These are phyloP conservation scores for Umbelopsis ramanniana DNA, from an alignment of 192 early-diverging fungal species.

Conservation along the genomic window DNA sequence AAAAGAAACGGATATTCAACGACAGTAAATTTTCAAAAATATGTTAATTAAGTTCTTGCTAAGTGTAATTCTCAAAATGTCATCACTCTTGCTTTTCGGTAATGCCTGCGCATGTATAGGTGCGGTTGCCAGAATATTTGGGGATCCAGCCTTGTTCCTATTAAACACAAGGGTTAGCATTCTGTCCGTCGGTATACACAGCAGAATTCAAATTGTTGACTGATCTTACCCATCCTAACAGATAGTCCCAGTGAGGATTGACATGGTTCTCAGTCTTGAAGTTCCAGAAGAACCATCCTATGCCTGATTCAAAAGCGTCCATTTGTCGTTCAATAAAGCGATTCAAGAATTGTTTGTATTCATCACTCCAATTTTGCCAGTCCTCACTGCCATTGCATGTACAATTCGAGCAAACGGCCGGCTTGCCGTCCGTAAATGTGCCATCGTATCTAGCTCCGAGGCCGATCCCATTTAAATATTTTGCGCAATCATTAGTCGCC, in stretches of 20 bases:
- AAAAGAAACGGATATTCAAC: not conserved
- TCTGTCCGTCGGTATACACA: not conserved
- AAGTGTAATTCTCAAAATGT: not conserved
- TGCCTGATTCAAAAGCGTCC: constrained; percentile 61
- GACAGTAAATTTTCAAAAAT: not conserved
- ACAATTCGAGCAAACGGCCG: constrained; percentile 52
- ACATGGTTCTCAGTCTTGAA: constrained; percentile 65
- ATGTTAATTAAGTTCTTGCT: not conserved
- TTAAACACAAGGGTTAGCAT: not conserved
- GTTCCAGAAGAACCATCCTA: constrained; percentile 77
- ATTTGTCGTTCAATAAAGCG: constrained; percentile 62
- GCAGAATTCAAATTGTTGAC: not conserved
- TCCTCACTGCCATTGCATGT: constrained; percentile 56
- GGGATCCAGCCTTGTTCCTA: constrained; percentile 68
- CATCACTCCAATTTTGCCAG: constrained; percentile 47
- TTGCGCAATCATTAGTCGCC: constrained; percentile 75
- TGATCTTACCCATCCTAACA: constrained; percentile 54
- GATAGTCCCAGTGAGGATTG: constrained; percentile 75
- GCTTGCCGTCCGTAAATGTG: constrained; percentile 39
- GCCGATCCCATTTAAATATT: constrained; percentile 72
- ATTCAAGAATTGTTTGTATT: constrained; percentile 51
- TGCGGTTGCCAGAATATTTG: constrained; percentile 47
- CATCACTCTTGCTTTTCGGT: not conserved
- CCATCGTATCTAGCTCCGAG: constrained; percentile 67
- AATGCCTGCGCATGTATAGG: constrained; percentile 13